A percentile compares a stretch with the other conserved stretches of the same genome.
Evolutionary conservation across 164 flowering plant species (phyloP).

Genomic region (Nymphaea colorata): DNA sequence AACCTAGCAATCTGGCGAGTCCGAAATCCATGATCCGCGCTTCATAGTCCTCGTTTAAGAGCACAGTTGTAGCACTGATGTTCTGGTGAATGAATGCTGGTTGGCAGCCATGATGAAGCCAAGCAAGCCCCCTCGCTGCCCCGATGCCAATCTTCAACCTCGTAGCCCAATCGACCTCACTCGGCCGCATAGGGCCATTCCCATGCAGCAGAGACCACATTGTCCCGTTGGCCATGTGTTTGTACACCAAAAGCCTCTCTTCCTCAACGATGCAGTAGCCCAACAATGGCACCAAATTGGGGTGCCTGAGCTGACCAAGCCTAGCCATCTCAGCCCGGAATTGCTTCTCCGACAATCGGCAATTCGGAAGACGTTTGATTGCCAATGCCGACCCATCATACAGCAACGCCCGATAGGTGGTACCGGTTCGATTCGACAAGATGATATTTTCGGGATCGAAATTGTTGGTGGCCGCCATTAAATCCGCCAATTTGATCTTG

Average conservation of each 20-base stretch:
- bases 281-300: slow-evolving; percentile 57
- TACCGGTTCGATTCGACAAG: slow-evolving; percentile 36
- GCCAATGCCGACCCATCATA: slow-evolving; percentile 58
- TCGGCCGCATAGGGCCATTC: slow-evolving; percentile 4
- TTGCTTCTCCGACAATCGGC: slow-evolving; percentile 44
- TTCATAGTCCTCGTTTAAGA: slow-evolving; percentile 58
- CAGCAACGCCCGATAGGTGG: slow-evolving; percentile 46
- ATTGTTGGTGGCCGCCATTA: slow-evolving; percentile 45
- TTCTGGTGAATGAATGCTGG: slow-evolving; percentile 44
- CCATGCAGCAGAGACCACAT: slow-evolving; percentile 30
- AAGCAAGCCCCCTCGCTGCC: slow-evolving; percentile 56
- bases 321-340: slow-evolving; percentile 53
- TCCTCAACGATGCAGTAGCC: slow-evolving; percentile 56
- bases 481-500: slow-evolving; percentile 47
- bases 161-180: slow-evolving; percentile 39
- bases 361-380: slow-evolving; percentile 36
- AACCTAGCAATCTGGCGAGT: slow-evolving; percentile 31
- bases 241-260: slow-evolving; percentile 67
- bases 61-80: slow-evolving; percentile 44
- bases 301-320: slow-evolving; percentile 61
- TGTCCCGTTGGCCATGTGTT: slow-evolving; percentile 54
- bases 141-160: slow-evolving; percentile 51
- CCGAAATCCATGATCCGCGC: slow-evolving; percentile 51
- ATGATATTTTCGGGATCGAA: slow-evolving; percentile 28
- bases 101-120: slow-evolving; percentile 65